These are phyloP conservation scores for Escovopsis weberi DNA, from an alignment of 2,329 filamentous ascomycete species.

Conservation along the genomic window DNA sequence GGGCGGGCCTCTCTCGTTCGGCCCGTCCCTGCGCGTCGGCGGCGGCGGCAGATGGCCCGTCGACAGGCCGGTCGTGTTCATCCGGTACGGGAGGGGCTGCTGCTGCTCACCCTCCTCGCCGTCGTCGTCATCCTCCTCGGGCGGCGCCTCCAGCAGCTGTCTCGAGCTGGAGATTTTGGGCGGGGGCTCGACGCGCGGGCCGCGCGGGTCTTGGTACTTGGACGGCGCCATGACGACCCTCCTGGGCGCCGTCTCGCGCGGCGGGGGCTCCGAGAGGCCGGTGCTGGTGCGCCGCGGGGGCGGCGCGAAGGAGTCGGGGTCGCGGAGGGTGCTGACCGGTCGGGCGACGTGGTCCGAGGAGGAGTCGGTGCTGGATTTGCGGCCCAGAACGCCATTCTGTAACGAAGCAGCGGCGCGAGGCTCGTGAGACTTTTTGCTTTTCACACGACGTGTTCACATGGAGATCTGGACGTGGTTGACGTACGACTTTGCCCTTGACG, in stretches of 20 bases:
- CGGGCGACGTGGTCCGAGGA: slow-evolving; percentile 27
- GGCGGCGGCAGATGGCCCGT: slow-evolving; percentile 58
- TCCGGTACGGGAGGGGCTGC: slow-evolving; percentile 47
- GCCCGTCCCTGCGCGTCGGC: slow-evolving; percentile 38
- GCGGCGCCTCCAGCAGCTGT: neutral
- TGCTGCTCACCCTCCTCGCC: slow-evolving; percentile 24
- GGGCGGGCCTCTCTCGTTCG: slow-evolving; percentile 18
- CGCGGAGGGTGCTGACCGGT: slow-evolving; percentile 57
- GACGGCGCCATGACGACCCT: slow-evolving; percentile 18
- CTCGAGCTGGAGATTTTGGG: slow-evolving; percentile 3
- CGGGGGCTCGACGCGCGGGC: slow-evolving; percentile 7
- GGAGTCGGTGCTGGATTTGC: slow-evolving; percentile 20
- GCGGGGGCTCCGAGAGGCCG: slow-evolving; percentile 19
- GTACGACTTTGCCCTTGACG: slow-evolving; percentile 29
- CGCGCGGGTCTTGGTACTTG: slow-evolving; percentile 19
- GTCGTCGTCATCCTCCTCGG: neutral
- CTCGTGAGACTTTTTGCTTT: neutral
- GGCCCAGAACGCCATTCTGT: slow-evolving; percentile 10
- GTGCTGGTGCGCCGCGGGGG: slow-evolving; percentile 50
- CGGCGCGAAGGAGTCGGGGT: slow-evolving; percentile 65
- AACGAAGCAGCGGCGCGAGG: neutral
- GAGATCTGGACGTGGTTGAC: slow-evolving; percentile 8
- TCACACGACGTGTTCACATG: too few species aligned
- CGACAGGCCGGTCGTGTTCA: slow-evolving; percentile 55
- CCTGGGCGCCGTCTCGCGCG: slow-evolving; percentile 10